A percentile compares a stretch with the other conserved stretches of the same genome.
These are phyloP conservation scores for Holtermanniella nyarrowii DNA, from an alignment of 768 basidiomycete genomes.

Conservation along the genomic window DNA sequence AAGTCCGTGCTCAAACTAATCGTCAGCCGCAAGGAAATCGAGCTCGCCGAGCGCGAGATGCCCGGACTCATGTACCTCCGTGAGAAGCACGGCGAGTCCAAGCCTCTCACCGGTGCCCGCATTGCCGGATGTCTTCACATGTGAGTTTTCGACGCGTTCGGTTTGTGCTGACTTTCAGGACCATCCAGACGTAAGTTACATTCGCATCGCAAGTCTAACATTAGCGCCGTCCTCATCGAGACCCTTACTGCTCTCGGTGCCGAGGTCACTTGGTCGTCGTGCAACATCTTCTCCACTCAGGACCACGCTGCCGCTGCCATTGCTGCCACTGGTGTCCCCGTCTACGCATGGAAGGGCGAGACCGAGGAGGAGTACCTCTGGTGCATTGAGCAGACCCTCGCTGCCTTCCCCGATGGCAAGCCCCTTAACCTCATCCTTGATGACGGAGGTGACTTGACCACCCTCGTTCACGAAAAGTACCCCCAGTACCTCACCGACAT, in stretches of 20 bases:
- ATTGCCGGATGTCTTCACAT: conserved; percentile 98
- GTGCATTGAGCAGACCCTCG: conserved; percentile 93
- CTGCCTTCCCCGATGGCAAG: conserved; percentile 74
- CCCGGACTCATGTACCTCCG: conserved; percentile 73
- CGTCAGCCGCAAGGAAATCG: conserved; percentile 99
- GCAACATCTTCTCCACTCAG: conserved; percentile 99
- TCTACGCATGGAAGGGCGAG: conserved; percentile 99
- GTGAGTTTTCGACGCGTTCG: conserved; percentile 45
- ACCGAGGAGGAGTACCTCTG: conserved; percentile 96
- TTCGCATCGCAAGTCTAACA: conserved; percentile 67
- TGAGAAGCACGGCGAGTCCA: conserved; percentile 64
- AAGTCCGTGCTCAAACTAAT: conserved; percentile 39
- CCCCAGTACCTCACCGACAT: conserved; percentile 77
- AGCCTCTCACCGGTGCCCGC: conserved; percentile 88
- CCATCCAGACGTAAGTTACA: conserved; percentile 2
- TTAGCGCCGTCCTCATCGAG: conserved; percentile 97
- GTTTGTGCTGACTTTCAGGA: not conserved
- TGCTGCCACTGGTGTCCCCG: conserved; percentile 94
- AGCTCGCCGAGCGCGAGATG: conserved; percentile 83
- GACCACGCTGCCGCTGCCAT: conserved; percentile 98
- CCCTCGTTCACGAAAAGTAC: conserved; percentile 89
- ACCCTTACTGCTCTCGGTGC: conserved; percentile 91
- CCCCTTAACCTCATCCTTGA: conserved; percentile 97
- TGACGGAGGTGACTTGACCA: conserved; percentile 95
- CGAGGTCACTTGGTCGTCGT: conserved; percentile 97